Percentiles rank a stretch among this genome's conserved stretches.
phyloP scores from a whole-genome alignment of 208 protist genomes.

The Leishmania mexicana region DNA sequence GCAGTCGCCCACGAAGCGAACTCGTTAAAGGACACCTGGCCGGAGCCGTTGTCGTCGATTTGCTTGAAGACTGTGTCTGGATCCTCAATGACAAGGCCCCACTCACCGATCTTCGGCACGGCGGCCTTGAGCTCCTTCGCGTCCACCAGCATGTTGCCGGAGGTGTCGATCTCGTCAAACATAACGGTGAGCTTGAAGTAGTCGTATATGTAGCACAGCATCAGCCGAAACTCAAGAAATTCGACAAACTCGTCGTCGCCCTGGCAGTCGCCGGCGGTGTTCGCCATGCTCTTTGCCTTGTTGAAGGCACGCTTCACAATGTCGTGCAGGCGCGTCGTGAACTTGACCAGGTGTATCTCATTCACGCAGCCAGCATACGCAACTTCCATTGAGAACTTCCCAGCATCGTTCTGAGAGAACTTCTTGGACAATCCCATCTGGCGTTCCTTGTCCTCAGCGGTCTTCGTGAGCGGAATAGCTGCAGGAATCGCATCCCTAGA shows the following conservation, averaged over 20 bases:
- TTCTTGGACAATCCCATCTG: conserved; percentile 72
- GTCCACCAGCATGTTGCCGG: conserved; percentile 70
- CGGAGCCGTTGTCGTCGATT: conserved; percentile 72
- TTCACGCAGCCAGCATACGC: conserved; percentile 52
- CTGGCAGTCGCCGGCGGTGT: conserved; percentile 23
- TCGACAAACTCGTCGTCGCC: conserved; percentile 57
- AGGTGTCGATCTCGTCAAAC: conserved; percentile 84
- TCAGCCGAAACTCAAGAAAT: conserved; percentile 79
- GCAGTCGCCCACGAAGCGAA: conserved; percentile 65
- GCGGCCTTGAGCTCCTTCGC: conserved; percentile 70
- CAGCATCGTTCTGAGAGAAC: conserved; percentile 66
- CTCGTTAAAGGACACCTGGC: conserved; percentile 83
- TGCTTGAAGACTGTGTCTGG: conserved; percentile 66
- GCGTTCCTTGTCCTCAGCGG: conserved; percentile 39
- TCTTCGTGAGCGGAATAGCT: conserved; percentile 37
- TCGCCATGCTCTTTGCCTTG: conserved; percentile 66
- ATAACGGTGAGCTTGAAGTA: conserved; percentile 77
- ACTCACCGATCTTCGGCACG: conserved; percentile 52
- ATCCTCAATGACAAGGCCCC: conserved; percentile 64
- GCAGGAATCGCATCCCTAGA: conserved; percentile 46
- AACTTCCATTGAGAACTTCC: conserved; percentile 65
- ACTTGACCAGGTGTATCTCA: not conserved
- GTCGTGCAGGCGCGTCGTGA: conserved; percentile 62
- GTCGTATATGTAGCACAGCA: conserved; percentile 78
- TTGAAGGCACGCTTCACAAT: conserved; percentile 85